Base-by-base conservation (phyloP, 352 stramenopile species). In the Pythium plurisporium region DNA sequence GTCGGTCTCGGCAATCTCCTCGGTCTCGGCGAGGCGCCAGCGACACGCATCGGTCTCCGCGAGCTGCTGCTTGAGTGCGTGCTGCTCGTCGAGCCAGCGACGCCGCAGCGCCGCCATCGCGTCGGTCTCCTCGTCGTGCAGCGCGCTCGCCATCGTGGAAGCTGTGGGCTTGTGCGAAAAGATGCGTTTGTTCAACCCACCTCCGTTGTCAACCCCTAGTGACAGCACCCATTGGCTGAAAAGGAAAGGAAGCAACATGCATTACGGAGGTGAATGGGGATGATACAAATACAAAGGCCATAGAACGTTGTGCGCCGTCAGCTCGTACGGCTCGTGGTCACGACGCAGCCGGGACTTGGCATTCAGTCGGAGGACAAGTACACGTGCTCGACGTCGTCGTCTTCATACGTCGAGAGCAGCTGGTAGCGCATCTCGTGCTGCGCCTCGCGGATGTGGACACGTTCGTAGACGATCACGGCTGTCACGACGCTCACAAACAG, bases 301-400 rank as follows among this genome's bases (percentile, higher is more conserved):
- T n/a, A n/a, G n/a, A n/a, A n/a, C n/a, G n/a, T n/a, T n/a, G n/a
- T n/a, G n/a, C n/a, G n/a, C n/a, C n/a, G n/a, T n/a, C n/a, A n/a
- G n/a, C n/a, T n/a, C n/a, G n/a, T n/a, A n/a, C n/a, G n/a, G n/a
- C n/a, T n/a, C n/a, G n/a, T n/a, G n/a, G n/a, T n/a, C n/a, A n/a
- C n/a, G n/a, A n/a, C n/a, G n/a, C n/a, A n/a, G n/a, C n/a, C n/a
- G n/a, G n/a, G n/a, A n/a, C n/a, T n/a, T n/a, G n/a, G n/a, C n/a
- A n/a, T n/a, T n/a, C n/a, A n/a, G 26, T 91, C 80, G 6, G 74
- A 61, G 37, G 77, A 88, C 55, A 90, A 69, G 37, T 93, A 93
- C 10, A 82, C 76, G 59, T 93, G 79, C 67, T 91, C 80, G 65
- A 88, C 70, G 64, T 84, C 69, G 64, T 91, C 79, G 42, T 92